Conservation (phyloP, 805 yeast species). For the Suhomyces tanzawaensis region DNA sequence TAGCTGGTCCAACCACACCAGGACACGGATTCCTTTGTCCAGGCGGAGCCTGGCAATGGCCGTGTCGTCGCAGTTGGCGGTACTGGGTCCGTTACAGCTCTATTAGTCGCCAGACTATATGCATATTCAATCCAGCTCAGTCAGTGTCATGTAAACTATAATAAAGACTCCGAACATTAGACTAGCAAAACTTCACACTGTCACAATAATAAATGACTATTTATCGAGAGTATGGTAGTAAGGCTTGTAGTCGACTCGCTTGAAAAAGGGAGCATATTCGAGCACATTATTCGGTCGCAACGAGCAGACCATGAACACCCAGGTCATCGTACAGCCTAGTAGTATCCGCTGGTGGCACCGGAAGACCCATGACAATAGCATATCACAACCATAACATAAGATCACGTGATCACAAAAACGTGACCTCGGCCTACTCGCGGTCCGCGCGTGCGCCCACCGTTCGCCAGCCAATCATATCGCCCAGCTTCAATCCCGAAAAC, state of each 20-base stretch:
- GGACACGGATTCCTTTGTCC: not conserved
- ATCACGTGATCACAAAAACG: too few relatives aligned
- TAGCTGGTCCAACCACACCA: not conserved
- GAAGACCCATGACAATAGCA: too few relatives aligned
- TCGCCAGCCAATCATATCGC: constrained; percentile 4
- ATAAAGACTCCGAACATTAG: not conserved
- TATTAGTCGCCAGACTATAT: constrained; percentile 3
- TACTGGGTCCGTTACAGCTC: too few relatives aligned
- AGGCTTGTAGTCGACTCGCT: not conserved
- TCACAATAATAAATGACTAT: not conserved
- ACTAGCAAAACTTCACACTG: not conserved
- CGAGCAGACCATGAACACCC: too few relatives aligned
- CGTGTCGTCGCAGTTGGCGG: not conserved
- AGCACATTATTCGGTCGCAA: too few relatives aligned
- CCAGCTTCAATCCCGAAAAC: constrained; percentile 3
- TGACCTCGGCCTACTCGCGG: too few relatives aligned
- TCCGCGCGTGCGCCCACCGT: not conserved
- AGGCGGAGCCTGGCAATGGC: not conserved
- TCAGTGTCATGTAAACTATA: constrained; percentile 3
- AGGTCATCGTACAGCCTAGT: too few relatives aligned
- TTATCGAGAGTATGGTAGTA: not conserved
- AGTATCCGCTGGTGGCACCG: too few relatives aligned
- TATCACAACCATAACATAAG: too few relatives aligned
- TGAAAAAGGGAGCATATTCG: too few relatives aligned
- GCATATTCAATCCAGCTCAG: constrained; percentile 1